Evolutionary conservation across 2,329 filamentous ascomycete species (phyloP), one percentile per base, ranked within the genome.

Genomic region (Talaromyces sp.): DNA sequence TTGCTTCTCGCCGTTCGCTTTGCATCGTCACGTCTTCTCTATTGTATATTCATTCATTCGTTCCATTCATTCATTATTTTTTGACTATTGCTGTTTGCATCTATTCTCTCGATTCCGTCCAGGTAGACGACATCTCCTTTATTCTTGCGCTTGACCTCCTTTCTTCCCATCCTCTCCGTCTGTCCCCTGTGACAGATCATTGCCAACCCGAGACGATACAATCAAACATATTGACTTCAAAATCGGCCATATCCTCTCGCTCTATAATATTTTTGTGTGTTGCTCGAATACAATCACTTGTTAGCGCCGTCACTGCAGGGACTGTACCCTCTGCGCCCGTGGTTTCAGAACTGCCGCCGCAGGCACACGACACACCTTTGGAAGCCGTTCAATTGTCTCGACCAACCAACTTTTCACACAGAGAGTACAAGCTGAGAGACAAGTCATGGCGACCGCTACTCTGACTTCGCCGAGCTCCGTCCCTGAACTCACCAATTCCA

Each of bases 401-500:
- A 45, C 25, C 38, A 27, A 27, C 34, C 8, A 51, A 27, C n/a
- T 27, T 53, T 29, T n/a, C 11, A 7, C n/a, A 19, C n/a, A 19
- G 13, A n/a, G 5, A 19, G 7, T 4, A 36, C 17, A 56, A 22
- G 19, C 47, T 43, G 47, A 54, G 17, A 17, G 49, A 17, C 25
- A 29, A 60, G 34, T 40, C 43, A 66, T 66, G 64, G 64, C 59
- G 25, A 59, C 64, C 34, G 54, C 64, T 36, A 62, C 60, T 43
- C 43, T 66, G 15, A 61, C 66, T 5, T 65, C 78, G 67, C 88
- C 89, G 56, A 86, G 85, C 76, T 92, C 90, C 69, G 90, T 90
- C 66, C 90, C 90, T 67, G 91, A 92, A 72, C 88, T 96, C 80
- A 92, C 90, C 68, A 85, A 84, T 70, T 96, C 92, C 67, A 96